Evolutionary conservation across 2,329 filamentous ascomycete genomes (phyloP), one percentile per base, ranked within the genome.

Genomic region (Botryotinia convoluta): DNA sequence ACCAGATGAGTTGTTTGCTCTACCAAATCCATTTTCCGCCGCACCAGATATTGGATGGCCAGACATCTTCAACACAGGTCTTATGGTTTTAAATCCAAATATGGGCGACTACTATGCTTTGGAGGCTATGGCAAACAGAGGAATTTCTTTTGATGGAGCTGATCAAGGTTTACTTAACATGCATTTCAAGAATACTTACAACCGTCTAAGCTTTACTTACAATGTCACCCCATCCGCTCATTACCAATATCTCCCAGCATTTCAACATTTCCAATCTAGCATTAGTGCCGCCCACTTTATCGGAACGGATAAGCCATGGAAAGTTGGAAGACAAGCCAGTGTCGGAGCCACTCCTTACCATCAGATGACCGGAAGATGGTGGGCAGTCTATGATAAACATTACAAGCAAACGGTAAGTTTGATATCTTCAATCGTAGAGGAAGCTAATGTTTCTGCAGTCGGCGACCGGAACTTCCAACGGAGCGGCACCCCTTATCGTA

Each of bases 31-130:
- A 71, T 91, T 91, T 80, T 87, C 89, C 59, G 90, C 96, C 3
- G 94, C 93, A 18, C 95, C 96, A 45, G 96, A 99, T 82, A 94
- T 98, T 79, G 96, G 96, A 78, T 99, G 96, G 96, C 96, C 96
- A 48, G 96, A 99, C 84, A 89, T 95, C 75, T 98, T 98, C 89
- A 99, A 99, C 84, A 94, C 93, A n/a, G 96, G 96, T 79, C 90
- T 99, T 78, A 97, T 99, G 94, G 94, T 94, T 51, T 83, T 99
- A 74, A 91, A 87, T 26, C 96, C 96, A 48, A 92, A 95, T 83
- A 86, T 95, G 87, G 92, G 91, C 73, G 95, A 97, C 77, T 98
- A 95, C 83, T 91, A 94, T 83, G 92, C 93, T 60, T 87, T 99
- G 80, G 86, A 90, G 76, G 93, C 93, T 76, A 90, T 98, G 86